Evolutionary conservation across 352 stramenopile genomes (phyloP).

Genomic region (Phytophthora fragariaefolia): DNA sequence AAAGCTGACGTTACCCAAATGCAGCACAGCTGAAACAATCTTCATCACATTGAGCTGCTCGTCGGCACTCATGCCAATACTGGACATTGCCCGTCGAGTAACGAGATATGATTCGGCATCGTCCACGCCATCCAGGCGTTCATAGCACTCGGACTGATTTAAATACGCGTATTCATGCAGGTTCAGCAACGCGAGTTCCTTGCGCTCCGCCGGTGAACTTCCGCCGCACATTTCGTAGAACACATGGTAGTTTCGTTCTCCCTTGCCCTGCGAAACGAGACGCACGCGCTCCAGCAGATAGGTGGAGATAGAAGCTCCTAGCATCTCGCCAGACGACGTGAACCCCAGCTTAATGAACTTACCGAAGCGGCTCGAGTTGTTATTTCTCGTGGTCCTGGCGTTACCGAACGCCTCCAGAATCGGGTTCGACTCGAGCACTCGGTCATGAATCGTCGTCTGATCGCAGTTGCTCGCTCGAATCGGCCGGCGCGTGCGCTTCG

Average conservation of each 20-base stretch:
- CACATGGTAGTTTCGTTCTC: slow-evolving; percentile 98
- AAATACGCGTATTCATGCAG: slow-evolving; percentile 84
- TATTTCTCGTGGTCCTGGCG: slow-evolving; percentile 95
- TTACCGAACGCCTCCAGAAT: slow-evolving; percentile 97
- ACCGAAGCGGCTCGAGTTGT: slow-evolving; percentile 97
- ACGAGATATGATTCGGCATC: slow-evolving; percentile 82
- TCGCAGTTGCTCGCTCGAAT: slow-evolving; percentile 35
- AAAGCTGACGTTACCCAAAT: slow-evolving; percentile 90
- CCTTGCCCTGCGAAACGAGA: slow-evolving; percentile 92
- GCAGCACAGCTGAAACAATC: slow-evolving; percentile 85
- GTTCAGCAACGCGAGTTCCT: slow-evolving; percentile 52
- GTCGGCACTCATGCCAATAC: slow-evolving; percentile 76
- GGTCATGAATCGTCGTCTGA: slow-evolving; percentile 76
- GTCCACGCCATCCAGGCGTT: slow-evolving; percentile 77
- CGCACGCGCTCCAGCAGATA: slow-evolving; percentile 97
- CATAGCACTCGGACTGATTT: slow-evolving; percentile 80
- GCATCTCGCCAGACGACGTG: slow-evolving; percentile 69
- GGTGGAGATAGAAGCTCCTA: slow-evolving; percentile 86
- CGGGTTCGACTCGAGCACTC: slow-evolving; percentile 95
- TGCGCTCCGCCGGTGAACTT: slow-evolving; percentile 58
- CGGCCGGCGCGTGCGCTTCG: slow-evolving; percentile 35
- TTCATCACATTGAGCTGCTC: slow-evolving; percentile 87
- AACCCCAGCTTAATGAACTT: slow-evolving; percentile 98
- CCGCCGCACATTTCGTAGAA: slow-evolving; percentile 97
- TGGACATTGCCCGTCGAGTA: slow-evolving; percentile 82